Evolutionary conservation across 1,284 basidiomycete genomes (phyloP), one percentile per base, ranked within the genome.

Genomic region (Trichosporon inkin): DNA sequence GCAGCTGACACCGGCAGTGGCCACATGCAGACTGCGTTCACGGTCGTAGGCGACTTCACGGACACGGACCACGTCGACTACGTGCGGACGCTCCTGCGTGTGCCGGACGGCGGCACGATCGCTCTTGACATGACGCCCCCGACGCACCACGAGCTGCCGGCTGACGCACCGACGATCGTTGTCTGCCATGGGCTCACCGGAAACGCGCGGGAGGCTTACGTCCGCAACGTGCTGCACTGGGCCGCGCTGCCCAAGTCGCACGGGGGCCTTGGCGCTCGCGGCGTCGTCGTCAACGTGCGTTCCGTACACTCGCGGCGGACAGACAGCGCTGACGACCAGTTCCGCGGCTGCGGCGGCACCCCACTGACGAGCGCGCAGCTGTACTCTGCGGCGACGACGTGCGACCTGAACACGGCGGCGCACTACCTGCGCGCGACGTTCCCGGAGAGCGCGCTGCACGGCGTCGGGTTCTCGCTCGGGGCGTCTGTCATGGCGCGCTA

Each of bases 401-500:
- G 90, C 64, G 94, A 98, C 78, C 81, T 94, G 36, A 86, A 91
- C 49, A 86, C 86, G 57, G 89, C 91, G 1, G 77, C 94, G 47
- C 82, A 89, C 71, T 89, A 89, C 77, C 84, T 98, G 55, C 82
- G 86, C 6, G 78, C 84, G 61, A 78, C 80, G 61, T 94, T 88
- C 69, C 93, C 96, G 2, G 78, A 83, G 20, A 90, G 93, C 0
- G 88, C 88, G 7, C 80, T 98, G 39, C 80, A 94, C 35, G 95
- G 90, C 11, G 79, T 96, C 28, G 92, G 92, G 6, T 99, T 97
- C 80, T 96, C 92, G 3, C 84, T 99, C 51, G 96, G 95, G 55
- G 91, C 93, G 38, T 91, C 92, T 70, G 88, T 98, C 41, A 79
- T 99, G 64, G 88, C 90, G n/a, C 85, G 91, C 64, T 97, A 96